Percentiles rank a stretch among this genome's conserved stretches.
Conservation (phyloP, 495 filamentous ascomycete genomes). For the Hyphodiscus hymeniophilus region DNA sequence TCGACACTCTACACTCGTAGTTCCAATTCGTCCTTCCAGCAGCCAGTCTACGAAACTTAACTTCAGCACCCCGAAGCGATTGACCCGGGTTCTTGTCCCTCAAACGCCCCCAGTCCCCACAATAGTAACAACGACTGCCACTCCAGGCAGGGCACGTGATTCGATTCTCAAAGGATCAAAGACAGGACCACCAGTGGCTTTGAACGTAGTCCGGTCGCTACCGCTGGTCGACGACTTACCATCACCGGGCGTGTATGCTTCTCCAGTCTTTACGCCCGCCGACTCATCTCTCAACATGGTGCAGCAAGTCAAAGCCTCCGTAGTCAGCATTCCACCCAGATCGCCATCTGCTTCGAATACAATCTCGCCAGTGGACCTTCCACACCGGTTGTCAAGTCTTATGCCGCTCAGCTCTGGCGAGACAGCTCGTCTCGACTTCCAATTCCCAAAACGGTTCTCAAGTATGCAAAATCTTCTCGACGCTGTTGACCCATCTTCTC, state of each 20-base stretch:
- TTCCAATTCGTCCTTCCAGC: constrained; percentile 1
- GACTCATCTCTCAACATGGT: constrained; percentile 6
- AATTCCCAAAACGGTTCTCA: constrained; percentile 11
- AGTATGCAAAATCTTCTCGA: constrained; percentile 10
- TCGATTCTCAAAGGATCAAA: constrained; percentile 22
- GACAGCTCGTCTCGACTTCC: constrained; percentile 8
- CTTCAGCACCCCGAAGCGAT: constrained; percentile 27
- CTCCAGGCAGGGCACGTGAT: constrained; percentile 6
- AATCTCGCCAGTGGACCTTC: background rate
- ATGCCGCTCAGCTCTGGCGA: background rate
- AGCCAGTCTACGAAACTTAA: constrained; percentile 34
- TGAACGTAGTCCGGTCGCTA: constrained; percentile 35
- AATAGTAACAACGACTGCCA: background rate
- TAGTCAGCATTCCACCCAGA: constrained; percentile 1
- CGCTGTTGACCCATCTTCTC: background rate
- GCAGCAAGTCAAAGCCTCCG: constrained; percentile 4
- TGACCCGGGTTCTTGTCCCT: constrained; percentile 24
- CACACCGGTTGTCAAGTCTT: constrained; percentile 8
- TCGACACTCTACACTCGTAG: constrained; percentile 24
- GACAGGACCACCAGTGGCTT: constrained; percentile 33
- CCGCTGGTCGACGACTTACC: constrained; percentile 42
- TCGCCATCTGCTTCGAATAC: background rate
- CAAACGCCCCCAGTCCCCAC: background rate
- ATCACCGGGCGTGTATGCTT: constrained; percentile 24
- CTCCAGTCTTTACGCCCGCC: constrained; percentile 10